Conservation (phyloP, 1,284 basidiomycete species). For the Ceratobasidium sp. region DNA sequence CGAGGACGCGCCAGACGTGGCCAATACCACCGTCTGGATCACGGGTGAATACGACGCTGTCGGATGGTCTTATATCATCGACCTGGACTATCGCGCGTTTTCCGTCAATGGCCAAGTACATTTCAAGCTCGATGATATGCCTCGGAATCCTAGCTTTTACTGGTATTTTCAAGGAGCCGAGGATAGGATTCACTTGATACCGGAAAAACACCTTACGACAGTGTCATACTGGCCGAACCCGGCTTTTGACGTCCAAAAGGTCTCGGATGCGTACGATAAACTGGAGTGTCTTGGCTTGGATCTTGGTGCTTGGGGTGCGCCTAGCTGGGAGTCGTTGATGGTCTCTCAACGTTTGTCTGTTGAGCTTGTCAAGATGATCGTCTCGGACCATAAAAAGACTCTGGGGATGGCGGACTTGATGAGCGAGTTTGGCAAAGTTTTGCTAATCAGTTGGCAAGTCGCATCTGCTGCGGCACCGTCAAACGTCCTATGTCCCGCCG, state of each 20-base stretch:
- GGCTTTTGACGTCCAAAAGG: not conserved
- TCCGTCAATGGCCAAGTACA: slow-evolving; percentile 27
- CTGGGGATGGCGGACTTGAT: not conserved
- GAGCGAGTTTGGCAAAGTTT: not conserved
- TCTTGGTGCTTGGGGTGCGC: slow-evolving; percentile 2
- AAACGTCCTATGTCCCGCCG: not conserved
- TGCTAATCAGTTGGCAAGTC: slow-evolving; percentile 2
- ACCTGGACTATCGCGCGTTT: slow-evolving; percentile 35
- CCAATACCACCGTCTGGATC: not conserved
- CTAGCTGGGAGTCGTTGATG: slow-evolving; percentile 16
- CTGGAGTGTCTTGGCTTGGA: not conserved
- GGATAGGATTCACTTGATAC: not conserved
- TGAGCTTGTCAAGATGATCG: not conserved
- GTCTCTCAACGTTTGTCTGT: slow-evolving; percentile 1
- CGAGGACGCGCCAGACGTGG: not conserved
- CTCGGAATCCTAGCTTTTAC: not conserved
- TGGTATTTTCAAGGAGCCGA: not conserved
- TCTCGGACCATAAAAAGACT: not conserved
- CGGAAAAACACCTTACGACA: not conserved
- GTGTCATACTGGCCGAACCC: slow-evolving; percentile 15
- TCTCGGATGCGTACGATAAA: not conserved
- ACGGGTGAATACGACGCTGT: not conserved
- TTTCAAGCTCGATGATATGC: slow-evolving; percentile 30
- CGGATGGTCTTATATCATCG: slow-evolving; percentile 25
- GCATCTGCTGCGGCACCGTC: slow-evolving; percentile 11